phyloP scores from a whole-genome alignment of 2,329 filamentous ascomycete genomes.

The Epichloe amarillans region DNA sequence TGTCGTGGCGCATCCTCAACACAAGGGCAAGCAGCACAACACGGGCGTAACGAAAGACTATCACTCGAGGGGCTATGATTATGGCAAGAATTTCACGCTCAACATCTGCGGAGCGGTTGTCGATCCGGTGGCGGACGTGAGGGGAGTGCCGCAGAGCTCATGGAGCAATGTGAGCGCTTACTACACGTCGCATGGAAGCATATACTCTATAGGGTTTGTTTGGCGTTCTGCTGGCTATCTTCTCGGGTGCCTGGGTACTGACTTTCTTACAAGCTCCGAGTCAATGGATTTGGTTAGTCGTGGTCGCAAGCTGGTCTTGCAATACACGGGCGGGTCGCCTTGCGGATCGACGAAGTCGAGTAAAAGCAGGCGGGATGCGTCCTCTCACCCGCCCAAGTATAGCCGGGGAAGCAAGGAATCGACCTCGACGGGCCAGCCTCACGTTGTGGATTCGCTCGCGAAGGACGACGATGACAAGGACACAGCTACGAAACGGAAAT shows the following conservation, averaged over 20 bases:
- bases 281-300: conserved; percentile 41
- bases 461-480: conserved; percentile 15
- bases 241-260: not conserved
- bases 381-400: not conserved
- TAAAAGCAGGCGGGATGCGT: conserved; percentile 7
- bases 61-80: conserved; percentile 60
- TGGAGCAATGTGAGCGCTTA: conserved; percentile 71
- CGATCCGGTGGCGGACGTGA: conserved; percentile 46
- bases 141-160: conserved; percentile 44
- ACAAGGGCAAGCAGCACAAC: conserved; percentile 31
- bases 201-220: conserved; percentile 62
- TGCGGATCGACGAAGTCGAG: conserved; percentile 38
- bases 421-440: conserved; percentile 1
- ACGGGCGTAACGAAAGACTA: conserved; percentile 36
- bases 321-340: conserved; percentile 65
- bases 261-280: conserved; percentile 23
- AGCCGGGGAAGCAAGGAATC: not conserved
- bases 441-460: conserved; percentile 14
- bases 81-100: conserved; percentile 68
- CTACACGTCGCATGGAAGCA: conserved; percentile 51
- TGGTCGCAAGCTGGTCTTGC: conserved; percentile 62
- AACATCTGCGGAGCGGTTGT: conserved; percentile 73
- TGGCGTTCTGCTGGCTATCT: conserved; percentile 4
- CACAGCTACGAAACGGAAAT: conserved; percentile 43
- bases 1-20: conserved; percentile 33